Base-by-base conservation (phyloP, 108 stramenopile genomes). In the Tribonema minus region DNA sequence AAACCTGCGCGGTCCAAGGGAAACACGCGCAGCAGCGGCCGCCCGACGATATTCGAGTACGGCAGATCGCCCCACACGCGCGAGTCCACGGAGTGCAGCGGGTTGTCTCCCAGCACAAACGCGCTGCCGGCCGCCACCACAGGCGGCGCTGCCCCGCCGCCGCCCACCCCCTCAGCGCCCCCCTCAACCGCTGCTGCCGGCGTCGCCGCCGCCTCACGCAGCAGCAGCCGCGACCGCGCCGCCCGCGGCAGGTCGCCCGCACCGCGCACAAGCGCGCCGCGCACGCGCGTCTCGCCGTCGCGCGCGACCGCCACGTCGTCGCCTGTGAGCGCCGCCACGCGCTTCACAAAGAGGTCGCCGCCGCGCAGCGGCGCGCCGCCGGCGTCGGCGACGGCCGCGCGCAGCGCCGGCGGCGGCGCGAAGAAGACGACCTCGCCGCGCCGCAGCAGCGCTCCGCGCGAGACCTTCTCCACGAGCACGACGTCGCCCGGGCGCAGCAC, bases 261-360 rank as follows among this genome's bases (percentile, higher is more conserved):
- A 38, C 87, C 68, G 26, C 37, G 69, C 35, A 64, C 86, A n/a
- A 32, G 32, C 29, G 41, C 72, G 27, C 82, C 61, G 29, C 30
- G 28, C 7, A 90, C 80, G 31, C 34, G 29, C 29, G 89, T 88
- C 15, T 39, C 60, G 9, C 89, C 89, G 27, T 68, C 46, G 20
- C 28, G 15, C 46, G 72, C 67, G 27, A 90, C 88, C 25, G 64
- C 61, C 1, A 90, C 86, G 9, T n/a, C 63, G 71, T 89, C 88
- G 9, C 88, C 88, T 37, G 88, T 60, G 25, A 66, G 58, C 25
- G 86, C 90, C 23, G 87, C 88, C 32, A 89, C 82, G 36, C 90
- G 87, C 67, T 91, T 91, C 70, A 89, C 88, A 65, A 89, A 91
- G 46, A 91, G 81, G 46, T 89, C 88, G 12, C 86, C 58, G 60